These are phyloP conservation scores for Wickerhamomyces sp. DNA, from an alignment of 1,139 yeast species.

Conservation along the genomic window DNA sequence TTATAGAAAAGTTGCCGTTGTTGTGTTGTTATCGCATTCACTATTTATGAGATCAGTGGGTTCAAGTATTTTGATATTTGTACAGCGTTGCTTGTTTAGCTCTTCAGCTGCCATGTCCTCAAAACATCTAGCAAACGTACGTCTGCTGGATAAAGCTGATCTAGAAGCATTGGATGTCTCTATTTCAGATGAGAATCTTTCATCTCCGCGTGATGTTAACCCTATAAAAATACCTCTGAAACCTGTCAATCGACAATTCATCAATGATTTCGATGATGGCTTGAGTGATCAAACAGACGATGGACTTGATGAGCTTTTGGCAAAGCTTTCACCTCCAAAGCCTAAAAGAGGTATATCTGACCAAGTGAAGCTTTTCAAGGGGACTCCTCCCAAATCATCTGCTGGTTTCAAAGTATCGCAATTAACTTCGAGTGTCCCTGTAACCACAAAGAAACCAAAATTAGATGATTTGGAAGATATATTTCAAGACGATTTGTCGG, in stretches of 20 bases:
- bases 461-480: constrained; percentile 10
- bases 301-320: neutral
- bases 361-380: neutral
- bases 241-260: constrained; percentile 12
- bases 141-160: constrained; percentile 12
- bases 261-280: constrained; percentile 19
- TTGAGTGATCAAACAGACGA: constrained; percentile 12
- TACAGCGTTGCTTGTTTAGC: neutral
- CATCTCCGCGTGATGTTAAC: neutral
- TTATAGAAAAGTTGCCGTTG: too few relatives aligned
- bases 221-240: constrained; percentile 9
- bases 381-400: neutral
- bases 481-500: constrained; percentile 4
- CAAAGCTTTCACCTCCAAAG: neutral
- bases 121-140: neutral
- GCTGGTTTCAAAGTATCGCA: neutral
- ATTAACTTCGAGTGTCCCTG: neutral
- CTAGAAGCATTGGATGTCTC: constrained; percentile 18
- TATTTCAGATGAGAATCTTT: constrained; percentile 8
- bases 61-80: too few relatives aligned
- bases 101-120: neutral
- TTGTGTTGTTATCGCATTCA: too few relatives aligned
- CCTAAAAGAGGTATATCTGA: neutral
- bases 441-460: constrained; percentile 1
- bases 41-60: too few relatives aligned